A percentile compares a stretch with the other conserved stretches of the same genome.
phyloP scores from a whole-genome alignment of 2,329 filamentous ascomycete genomes.

The Aspergillus persii region DNA sequence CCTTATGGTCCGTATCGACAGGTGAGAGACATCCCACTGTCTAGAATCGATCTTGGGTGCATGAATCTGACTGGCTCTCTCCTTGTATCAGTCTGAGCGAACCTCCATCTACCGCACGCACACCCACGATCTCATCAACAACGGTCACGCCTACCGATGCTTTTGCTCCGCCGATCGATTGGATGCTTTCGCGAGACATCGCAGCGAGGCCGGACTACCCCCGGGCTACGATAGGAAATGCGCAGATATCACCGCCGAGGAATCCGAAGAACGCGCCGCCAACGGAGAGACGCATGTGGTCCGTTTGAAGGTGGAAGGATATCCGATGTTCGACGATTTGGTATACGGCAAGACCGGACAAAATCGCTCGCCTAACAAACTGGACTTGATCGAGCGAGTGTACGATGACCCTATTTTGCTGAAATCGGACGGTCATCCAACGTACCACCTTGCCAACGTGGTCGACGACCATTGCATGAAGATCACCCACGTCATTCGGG shows the following conservation, averaged over 20 bases:
- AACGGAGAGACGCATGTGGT: conserved; percentile 72
- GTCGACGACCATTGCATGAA: conserved; percentile 94
- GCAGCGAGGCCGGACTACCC: conserved; percentile 57
- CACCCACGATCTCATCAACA: conserved; percentile 65
- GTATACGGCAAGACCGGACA: conserved; percentile 66
- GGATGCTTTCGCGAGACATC: conserved; percentile 62
- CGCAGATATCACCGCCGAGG: conserved; percentile 60
- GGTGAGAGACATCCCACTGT: conserved; percentile 49
- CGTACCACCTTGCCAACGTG: conserved; percentile 96
- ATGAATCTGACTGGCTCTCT: background rate
- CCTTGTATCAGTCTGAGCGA: conserved; percentile 67
- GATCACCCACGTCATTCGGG: conserved; percentile 92
- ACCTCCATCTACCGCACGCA: conserved; percentile 70
- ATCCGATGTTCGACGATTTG: conserved; percentile 69
- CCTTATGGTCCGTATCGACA: conserved; percentile 83
- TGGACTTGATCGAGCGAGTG: conserved; percentile 46
- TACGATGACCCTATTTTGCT: conserved; percentile 85
- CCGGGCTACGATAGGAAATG: conserved; percentile 73
- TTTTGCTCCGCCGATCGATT: conserved; percentile 79
- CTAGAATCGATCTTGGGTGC: background rate
- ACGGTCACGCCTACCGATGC: conserved; percentile 81
- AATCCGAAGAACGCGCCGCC: conserved; percentile 69
- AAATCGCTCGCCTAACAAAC: conserved; percentile 52
- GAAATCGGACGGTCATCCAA: conserved; percentile 89
- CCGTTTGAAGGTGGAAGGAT: conserved; percentile 67